Percentiles rank a stretch among this genome's conserved stretches.
phyloP scores from a whole-genome alignment of 2,329 filamentous ascomycete species.

The Penicillium griseofulvum region DNA sequence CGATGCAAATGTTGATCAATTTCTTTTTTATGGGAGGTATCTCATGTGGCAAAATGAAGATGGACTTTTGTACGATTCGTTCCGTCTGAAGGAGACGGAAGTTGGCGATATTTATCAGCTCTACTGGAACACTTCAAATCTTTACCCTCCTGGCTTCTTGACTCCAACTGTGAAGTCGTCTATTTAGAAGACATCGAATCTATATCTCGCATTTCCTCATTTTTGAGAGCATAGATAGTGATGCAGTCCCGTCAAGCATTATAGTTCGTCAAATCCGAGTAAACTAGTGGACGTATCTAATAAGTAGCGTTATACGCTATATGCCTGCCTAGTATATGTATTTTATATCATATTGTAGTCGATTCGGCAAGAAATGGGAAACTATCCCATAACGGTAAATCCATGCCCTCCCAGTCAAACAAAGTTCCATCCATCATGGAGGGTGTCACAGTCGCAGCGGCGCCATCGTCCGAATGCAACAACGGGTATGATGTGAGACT shows the following conservation, averaged over 20 bases:
- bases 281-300: neutral
- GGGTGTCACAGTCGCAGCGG: slow-evolving; percentile 10
- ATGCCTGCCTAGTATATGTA: neutral
- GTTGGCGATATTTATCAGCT: slow-evolving; percentile 18
- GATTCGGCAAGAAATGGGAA: slow-evolving; percentile 33
- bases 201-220: neutral
- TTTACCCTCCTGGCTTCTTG: slow-evolving; percentile 14
- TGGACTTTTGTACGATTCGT: slow-evolving; percentile 14
- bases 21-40: slow-evolving; percentile 18
- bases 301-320: neutral
- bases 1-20: slow-evolving; percentile 8
- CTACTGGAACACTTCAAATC: slow-evolving; percentile 19
- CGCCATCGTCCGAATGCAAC: slow-evolving; percentile 12
- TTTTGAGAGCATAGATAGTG: neutral
- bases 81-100: slow-evolving; percentile 19
- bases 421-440: slow-evolving; percentile 19
- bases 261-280: neutral
- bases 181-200: neutral
- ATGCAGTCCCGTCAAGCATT: neutral
- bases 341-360: slow-evolving; percentile 11
- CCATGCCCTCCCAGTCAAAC: slow-evolving; percentile 35
- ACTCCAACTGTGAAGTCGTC: slow-evolving; percentile 10
- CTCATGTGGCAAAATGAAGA: slow-evolving; percentile 17
- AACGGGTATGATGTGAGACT: slow-evolving; percentile 16
- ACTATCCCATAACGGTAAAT: slow-evolving; percentile 37